These are phyloP conservation scores for Dalbergia cochinchinensis DNA, from an alignment of 306 rosid genomes.

Conservation along the genomic window DNA sequence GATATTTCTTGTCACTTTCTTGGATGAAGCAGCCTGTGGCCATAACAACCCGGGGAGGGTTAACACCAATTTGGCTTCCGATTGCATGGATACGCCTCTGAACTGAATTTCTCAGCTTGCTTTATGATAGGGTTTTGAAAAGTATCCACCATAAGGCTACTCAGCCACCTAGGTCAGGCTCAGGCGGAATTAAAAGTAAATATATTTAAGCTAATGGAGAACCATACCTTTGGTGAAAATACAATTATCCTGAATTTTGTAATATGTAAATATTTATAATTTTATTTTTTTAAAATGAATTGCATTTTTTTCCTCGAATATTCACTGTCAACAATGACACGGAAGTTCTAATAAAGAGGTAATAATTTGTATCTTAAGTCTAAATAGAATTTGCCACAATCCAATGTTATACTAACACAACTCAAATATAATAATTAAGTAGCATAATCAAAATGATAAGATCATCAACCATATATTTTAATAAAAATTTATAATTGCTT, in stretches of 20 bases:
- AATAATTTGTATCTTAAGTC: not conserved
- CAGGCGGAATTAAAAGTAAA: not conserved
- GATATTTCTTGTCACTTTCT: slow-evolving; percentile 32
- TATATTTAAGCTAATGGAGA: not conserved
- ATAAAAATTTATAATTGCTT: not conserved
- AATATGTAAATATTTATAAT: not conserved
- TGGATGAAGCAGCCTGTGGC: slow-evolving; percentile 10
- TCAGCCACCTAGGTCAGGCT: not conserved
- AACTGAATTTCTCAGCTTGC: not conserved
- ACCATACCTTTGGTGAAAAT: not conserved
- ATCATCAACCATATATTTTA: not conserved
- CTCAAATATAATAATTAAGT: not conserved
- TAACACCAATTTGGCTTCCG: slow-evolving; percentile 4
- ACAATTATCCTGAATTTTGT: not conserved
- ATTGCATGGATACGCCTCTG: not conserved
- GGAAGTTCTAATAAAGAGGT: no score
- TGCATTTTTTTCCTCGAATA: not conserved
- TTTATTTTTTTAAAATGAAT: not conserved
- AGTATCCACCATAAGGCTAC: not conserved
- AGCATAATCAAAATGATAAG: not conserved
- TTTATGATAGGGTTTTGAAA: not conserved
- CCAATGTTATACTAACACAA: not conserved
- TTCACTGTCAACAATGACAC: no score
- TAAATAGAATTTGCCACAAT: not conserved
- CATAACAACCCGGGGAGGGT: not conserved